Base-by-base conservation (phyloP, 331 rosid genomes). In the Malus hybrid region DNA sequence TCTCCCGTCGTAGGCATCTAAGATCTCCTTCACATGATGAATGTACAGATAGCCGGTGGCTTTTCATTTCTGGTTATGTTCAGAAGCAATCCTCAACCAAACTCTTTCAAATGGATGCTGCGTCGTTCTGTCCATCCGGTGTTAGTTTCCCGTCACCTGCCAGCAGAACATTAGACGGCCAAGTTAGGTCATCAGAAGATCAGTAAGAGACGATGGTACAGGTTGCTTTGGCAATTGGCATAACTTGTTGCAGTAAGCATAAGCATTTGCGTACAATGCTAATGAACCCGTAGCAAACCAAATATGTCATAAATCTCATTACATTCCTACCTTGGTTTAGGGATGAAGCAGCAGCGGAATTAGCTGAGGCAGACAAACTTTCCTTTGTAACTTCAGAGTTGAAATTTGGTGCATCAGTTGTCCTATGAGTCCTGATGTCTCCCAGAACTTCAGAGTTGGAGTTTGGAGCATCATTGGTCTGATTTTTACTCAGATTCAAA, bases 21-120 rank as follows among this genome's bases (percentile, higher is more conserved):
- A 42, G 84, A 82, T 80, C 88, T 72, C 83, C 87, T 66, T 83
- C 78, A 63, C 32, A 46, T 6, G 79, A 87, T 70, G 86, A 83
- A 88, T 87, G 88, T 91, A 88, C 94, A 93, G 81, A 81, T 62
- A 84, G 84, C 84, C 52, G 70, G 82, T 65, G 82, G 55, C 70
- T 80, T 78, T 76, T 53, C 71, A 72, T 76, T 74, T 71, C 52
- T 14, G 18, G 76, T 64, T 66, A 84, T 78, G 83, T 77, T 82
- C 82, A 76, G 80, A 70, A 48, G 39, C 67, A 24, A 78, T 74
- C 70, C 77, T 67, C 29, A 73, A 53, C 12, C 46, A 39, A 39
- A 39, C 12, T 39, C 46, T 71, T 83, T 83, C 80, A 75, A 64
- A 26, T 71, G 67, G 70, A 70, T 73, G 85, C 83, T 34, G 83